Base-by-base conservation (phyloP, 441 rosid genomes). In the Populus hybrid region DNA sequence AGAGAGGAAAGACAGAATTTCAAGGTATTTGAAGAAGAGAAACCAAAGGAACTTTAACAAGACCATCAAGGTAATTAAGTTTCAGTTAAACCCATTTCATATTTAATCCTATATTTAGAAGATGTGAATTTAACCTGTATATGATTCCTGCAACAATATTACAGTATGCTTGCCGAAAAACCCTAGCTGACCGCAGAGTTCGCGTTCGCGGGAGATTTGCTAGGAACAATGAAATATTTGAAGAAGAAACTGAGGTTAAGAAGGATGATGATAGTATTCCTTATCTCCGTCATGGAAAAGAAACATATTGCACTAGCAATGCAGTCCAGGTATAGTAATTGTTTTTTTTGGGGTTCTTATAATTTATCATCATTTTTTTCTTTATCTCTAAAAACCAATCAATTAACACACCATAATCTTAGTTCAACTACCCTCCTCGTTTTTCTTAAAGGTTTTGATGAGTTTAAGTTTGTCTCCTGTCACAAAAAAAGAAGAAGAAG, bases 191-290 rank as follows among this genome's bases (percentile, higher is more conserved):
- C 79, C 79, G 98, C 65, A 87, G 99, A 75, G 93, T 93, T 76
- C 90, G 99, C 70, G 89, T 95, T 16, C 91, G 97, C 0, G 98
- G 99, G 31, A 85, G 99, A 83, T 95, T 95, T 82, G 99, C 97
- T 0, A 86, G 94, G 85, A 95, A 95, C 83, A 89, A 45, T 74
- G 95, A 90, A 76, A 72, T 79, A 3, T 77, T 88, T 76, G 96
- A 90, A 65, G 92, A 89, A 64, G 95, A 89, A 78, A 85, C 70
- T 71, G 77, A 72, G 56, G 75, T 76, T 59, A 88, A 75, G 79
- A 89, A 80, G 76, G 83, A 83, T 64, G 78, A 83, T 9, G 80
- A 38, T 21, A 69, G 6, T 38, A 38, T 2, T 38, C 45, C 45
- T 72, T 73, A 66, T 81, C 56, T 83, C 72, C 83, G 77, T 2